These are phyloP conservation scores for Mychonastes homosphaera DNA, from an alignment of 139 green algal genomes.

Conservation along the genomic window DNA sequence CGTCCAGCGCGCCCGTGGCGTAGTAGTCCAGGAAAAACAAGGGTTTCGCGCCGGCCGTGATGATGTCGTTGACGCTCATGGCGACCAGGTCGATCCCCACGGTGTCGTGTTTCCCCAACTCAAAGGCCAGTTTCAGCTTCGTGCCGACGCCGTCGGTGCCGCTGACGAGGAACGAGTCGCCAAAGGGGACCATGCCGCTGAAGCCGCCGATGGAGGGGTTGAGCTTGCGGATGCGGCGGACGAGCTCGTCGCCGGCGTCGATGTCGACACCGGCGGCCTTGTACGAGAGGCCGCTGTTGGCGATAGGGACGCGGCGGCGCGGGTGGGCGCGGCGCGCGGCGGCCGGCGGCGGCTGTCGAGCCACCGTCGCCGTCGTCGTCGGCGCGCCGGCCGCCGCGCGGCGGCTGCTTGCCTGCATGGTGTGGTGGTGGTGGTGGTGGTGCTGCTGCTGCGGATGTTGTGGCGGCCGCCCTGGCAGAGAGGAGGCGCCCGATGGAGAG, in stretches of 20 bases:
- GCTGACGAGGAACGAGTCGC: constrained; percentile 89
- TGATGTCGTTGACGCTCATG: constrained; percentile 96
- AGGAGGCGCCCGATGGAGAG: too few relatives aligned
- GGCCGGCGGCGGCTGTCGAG: too few relatives aligned
- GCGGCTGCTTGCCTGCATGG: too few relatives aligned
- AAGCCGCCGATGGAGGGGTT: constrained; percentile 92
- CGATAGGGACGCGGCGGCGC: too few relatives aligned
- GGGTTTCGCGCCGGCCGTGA: constrained; percentile 84
- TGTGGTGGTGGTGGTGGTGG: too few relatives aligned
- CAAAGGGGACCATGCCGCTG: constrained; percentile 90
- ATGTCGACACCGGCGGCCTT: constrained; percentile 94
- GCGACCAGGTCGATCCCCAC: constrained; percentile 96
- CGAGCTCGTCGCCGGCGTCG: constrained; percentile 91
- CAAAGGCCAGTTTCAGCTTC: constrained; percentile 97
- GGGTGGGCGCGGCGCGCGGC: too few relatives aligned
- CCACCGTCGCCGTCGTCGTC: too few relatives aligned
- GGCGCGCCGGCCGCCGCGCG: too few relatives aligned
- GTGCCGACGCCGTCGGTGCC: constrained; percentile 96
- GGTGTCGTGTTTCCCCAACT: constrained; percentile 91
- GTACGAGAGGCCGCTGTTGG: constrained; percentile 71
- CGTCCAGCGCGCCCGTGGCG: constrained; percentile 82
- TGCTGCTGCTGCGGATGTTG: too few relatives aligned
- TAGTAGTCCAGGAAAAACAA: constrained; percentile 99
- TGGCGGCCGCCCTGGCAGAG: too few relatives aligned
- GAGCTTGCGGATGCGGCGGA: constrained; percentile 83